phyloP scores from a whole-genome alignment of 2,329 filamentous ascomycete genomes.

The Daldinia eschscholtzii region DNA sequence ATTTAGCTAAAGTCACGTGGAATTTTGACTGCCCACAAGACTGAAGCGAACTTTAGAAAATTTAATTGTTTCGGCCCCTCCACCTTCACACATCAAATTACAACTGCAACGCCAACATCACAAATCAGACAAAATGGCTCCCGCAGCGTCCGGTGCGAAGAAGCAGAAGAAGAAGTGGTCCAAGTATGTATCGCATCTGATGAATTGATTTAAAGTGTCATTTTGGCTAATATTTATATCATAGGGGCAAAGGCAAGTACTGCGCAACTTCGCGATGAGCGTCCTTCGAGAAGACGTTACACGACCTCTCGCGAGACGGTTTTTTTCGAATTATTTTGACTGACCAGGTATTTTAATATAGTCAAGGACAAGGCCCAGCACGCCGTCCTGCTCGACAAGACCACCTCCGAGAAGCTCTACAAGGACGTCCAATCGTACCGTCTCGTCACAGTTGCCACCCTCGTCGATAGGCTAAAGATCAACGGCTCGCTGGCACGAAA shows the following conservation, averaged over 20 bases:
- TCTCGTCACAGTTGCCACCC: conserved; percentile 97
- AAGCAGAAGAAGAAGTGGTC: conserved; percentile 88
- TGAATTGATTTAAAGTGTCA: conserved; percentile 18
- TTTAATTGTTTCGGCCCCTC: conserved; percentile 49
- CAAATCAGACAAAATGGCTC: conserved; percentile 61
- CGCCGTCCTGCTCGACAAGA: conserved; percentile 98
- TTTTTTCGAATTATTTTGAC: conserved; percentile 20
- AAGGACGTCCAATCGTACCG: conserved; percentile 99
- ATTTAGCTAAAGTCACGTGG: conserved; percentile 44
- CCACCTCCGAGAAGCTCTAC: conserved; percentile 97
- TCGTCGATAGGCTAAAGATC: conserved; percentile 99
- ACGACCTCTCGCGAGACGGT: conserved; percentile 25
- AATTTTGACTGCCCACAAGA: conserved; percentile 46
- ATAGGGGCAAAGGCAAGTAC: conserved; percentile 52
- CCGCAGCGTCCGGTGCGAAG: conserved; percentile 74
- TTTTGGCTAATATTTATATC: conserved; percentile 43
- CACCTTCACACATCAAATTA: conserved; percentile 44
- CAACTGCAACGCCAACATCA: conserved; percentile 50
- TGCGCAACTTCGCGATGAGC: conserved; percentile 32
- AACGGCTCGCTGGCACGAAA: conserved; percentile 95
- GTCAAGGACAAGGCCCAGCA: conserved; percentile 99
- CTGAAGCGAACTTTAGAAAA: conserved; percentile 51
- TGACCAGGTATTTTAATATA: conserved; percentile 44
- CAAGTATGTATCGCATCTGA: conserved; percentile 66
- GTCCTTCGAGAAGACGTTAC: conserved; percentile 28